Base-by-base conservation (phyloP, 1,284 basidiomycete species). In the Phylloporus sp. region DNA sequence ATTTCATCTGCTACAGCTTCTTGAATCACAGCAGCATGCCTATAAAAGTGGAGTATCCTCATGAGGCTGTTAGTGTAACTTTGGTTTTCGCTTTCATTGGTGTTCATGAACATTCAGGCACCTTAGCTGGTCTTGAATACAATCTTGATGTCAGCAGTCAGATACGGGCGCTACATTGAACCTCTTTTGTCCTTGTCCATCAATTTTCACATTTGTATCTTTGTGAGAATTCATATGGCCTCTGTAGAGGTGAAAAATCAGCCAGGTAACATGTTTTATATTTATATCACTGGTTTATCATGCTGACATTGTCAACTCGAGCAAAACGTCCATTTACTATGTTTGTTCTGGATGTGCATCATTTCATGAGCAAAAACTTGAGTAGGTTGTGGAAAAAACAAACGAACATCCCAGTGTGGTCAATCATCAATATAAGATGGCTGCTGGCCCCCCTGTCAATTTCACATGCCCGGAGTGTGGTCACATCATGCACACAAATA, bases 141-240 rank as follows among this genome's bases (percentile, higher is more conserved):
- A 0, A 80, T 98, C 46, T 91, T 95, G 0, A 91, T 89, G 1
- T 90, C 95, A 3, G 98, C 97, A 0, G 89, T 93, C 22, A 86
- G 95, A 69, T 99, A 99, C 73, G 96, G 97, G 0, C 89, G 95
- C 53, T 93, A 90, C 73, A 95, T 99, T 67, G 88, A 93, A 68
- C 97, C 97, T 2, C 79, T 98, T n/a, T 77, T 98, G 11, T 96
- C 92, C 1, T 83, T 99, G 42, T 97, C 95, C 17, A 98, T 99
- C 74, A 98, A 99, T 75, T 99, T 99, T 75, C 99, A 99, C 76
- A 90, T 98, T 31, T 91, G 98, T 11, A 76, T 98, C 20, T 99
- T 98, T 73, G 88, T 98, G 15, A 87, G 91, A 18, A 82, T 99
- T 7, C 82, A 88, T 66, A 86, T 89, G 0, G 84, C 89, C 2